A percentile compares a stretch with the other conserved stretches of the same genome.
phyloP scores from a whole-genome alignment of 2,329 filamentous ascomycete genomes.

The Pseudogymnoascus sp. region DNA sequence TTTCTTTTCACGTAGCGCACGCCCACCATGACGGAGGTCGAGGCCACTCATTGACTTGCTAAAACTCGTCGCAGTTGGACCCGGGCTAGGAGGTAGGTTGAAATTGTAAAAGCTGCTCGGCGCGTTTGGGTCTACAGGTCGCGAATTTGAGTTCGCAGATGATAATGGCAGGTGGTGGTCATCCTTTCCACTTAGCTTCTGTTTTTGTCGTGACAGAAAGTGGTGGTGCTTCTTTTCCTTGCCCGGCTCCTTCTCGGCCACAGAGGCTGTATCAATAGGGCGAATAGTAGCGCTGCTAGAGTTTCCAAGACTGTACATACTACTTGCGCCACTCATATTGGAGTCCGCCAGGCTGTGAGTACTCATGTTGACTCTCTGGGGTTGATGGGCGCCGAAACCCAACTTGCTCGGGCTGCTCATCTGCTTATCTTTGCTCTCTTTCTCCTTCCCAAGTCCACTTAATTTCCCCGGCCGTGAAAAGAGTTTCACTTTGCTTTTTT shows the following conservation, averaged over 20 bases:
- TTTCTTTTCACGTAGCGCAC: constrained; percentile 73
- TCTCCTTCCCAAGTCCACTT: constrained; percentile 52
- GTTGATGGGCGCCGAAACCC: constrained; percentile 35
- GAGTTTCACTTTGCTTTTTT: constrained; percentile 75
- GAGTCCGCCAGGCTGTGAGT: constrained; percentile 62
- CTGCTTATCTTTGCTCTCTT: constrained; percentile 57
- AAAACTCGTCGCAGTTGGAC: constrained; percentile 58
- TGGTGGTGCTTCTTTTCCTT: constrained; percentile 74
- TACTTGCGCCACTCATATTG: constrained; percentile 43
- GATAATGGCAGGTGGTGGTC: constrained; percentile 67
- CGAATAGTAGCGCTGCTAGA: constrained; percentile 70
- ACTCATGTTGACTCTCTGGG: constrained; percentile 59
- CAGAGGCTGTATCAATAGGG: constrained; percentile 39
- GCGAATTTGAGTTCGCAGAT: constrained; percentile 69
- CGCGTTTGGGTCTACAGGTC: constrained; percentile 66
- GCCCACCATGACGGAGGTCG: constrained; percentile 69
- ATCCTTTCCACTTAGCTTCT: constrained; percentile 67
- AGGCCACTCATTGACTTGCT: constrained; percentile 75
- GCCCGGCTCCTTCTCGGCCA: constrained; percentile 44
- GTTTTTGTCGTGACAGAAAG: constrained; percentile 71
- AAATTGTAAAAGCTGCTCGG: constrained; percentile 75
- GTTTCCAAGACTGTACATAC: constrained; percentile 68
- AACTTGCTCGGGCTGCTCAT: constrained; percentile 68
- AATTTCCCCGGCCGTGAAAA: constrained; percentile 75
- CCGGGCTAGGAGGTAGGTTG: constrained; percentile 65